Evolutionary conservation across 2,329 filamentous ascomycete genomes (phyloP).

Genomic region (Paramyrothecium roridum): DNA sequence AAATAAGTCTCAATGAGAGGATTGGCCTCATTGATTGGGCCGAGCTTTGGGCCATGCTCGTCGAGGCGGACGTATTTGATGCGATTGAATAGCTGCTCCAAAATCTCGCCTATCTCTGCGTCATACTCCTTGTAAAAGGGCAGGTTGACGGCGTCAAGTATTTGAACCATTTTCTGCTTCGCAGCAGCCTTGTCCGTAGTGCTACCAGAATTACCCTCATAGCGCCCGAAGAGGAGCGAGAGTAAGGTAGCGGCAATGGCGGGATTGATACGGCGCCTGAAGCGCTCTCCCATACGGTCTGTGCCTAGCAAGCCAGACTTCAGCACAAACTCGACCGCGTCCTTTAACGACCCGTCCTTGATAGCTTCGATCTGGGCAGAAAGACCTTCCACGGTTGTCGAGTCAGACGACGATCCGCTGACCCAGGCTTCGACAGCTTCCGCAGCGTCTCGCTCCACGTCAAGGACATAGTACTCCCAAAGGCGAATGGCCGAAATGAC

Average conservation of each 20-base stretch:
- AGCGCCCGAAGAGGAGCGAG: constrained; percentile 52
- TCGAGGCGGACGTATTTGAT: constrained; percentile 96
- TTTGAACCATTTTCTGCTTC: constrained; percentile 52
- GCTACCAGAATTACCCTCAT: constrained; percentile 44
- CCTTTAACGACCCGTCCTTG: constrained; percentile 39
- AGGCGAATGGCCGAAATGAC: constrained; percentile 75
- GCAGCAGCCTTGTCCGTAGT: constrained; percentile 47
- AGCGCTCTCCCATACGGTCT: constrained; percentile 77
- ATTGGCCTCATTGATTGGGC: constrained; percentile 70
- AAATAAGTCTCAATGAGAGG: constrained; percentile 95
- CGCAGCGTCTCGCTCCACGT: constrained; percentile 70
- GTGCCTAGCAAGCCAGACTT: constrained; percentile 67
- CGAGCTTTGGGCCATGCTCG: constrained; percentile 82
- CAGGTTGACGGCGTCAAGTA: constrained; percentile 83
- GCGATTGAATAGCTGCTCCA: constrained; percentile 89
- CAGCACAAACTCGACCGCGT: constrained; percentile 60
- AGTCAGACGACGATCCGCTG: constrained; percentile 52
- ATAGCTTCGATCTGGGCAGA: constrained; percentile 43
- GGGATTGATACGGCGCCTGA: constrained; percentile 69
- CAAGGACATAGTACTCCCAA: constrained; percentile 90
- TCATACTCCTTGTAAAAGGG: constrained; percentile 93
- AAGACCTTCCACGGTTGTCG: constrained; percentile 36
- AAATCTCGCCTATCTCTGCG: constrained; percentile 72
- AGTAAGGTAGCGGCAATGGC: constrained; percentile 58
- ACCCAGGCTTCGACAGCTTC: constrained; percentile 71